Base-by-base conservation (phyloP, 768 basidiomycete genomes). In the Lactifluus rugatus region DNA sequence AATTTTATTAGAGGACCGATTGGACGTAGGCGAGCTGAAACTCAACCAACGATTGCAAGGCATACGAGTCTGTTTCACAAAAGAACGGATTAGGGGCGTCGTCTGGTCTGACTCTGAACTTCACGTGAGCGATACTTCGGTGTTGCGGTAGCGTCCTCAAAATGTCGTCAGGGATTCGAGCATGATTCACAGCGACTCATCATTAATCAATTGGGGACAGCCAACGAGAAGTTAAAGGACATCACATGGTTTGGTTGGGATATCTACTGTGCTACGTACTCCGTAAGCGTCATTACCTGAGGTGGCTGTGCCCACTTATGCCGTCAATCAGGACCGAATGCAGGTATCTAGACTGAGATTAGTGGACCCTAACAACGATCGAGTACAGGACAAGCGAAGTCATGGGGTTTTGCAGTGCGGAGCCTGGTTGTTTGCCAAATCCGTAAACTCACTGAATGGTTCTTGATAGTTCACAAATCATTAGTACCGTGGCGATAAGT, bases 11-110 rank as follows among this genome's bases (percentile, higher is more conserved):
- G 74, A 71, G 19, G 68, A 73, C 2, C 68, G 68, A 14, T 42
- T 63, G 8, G 68, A 72, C 48, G 53, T 73, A 10, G 78, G 77
- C 3, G 62, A 68, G 19, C 16, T 77, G 19, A 54, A 68, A 19
- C 49, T 69, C 16, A 65, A 66, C 8, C 69, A 66, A 25, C 46
- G 66, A 10, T 49, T 73, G 9, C 49, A 66, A 23, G 70, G 69
- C 21, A 51, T 73, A 34, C 65, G 67, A 44, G 64, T 68, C 31
- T 66, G 68, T 49, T 55, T 63, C 44, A 60, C 65, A 37, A 64
- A 41, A 50, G 77, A 42, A 76, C 77, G 5, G 70, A 72, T 63
- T 2, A 54, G 62, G 31, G 61, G 63, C 0, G 48, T 54, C 19
- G 61, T 50, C 14, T 66, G 65, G 64, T 67, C 66, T 4, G 60